Evolutionary conservation across 805 yeast species (phyloP), one percentile per base, ranked within the genome.

Genomic region (Citeromyces matritensis): DNA sequence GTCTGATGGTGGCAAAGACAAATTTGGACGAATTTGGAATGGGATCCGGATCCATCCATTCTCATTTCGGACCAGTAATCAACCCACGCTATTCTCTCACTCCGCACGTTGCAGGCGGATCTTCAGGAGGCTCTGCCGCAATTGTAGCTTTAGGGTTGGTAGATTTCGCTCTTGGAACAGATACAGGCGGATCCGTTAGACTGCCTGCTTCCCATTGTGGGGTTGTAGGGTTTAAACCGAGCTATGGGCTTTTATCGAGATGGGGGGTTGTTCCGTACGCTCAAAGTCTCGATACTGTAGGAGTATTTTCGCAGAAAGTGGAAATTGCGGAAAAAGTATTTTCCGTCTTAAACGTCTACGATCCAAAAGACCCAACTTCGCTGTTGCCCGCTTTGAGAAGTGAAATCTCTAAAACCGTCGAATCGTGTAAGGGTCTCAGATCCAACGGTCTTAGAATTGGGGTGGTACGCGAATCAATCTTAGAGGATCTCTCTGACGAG

Each of bases 11-110:
- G 1, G 98, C 95, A 0, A 91, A 88, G 50, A 67, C 93, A 2
- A 91, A 88, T 42, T 60, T 91, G 69, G 99, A 91, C 55, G 96
- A 91, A 55, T 91, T 91, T 57, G 99, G 95, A 3, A 91, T 91
- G 98, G 99, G 98, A 8, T 74, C 82, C 9, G 64, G 74, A 1
- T 76, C 72, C 9, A 56, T 70, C 2, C 61, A 69, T 41, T 65
- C 79, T 0, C 40, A 43, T 31, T 69, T 53, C 44, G 86, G 85
- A 0, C 61, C 78, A 1, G 63, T 77, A 0, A 35, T 56, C 3
- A 80, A 81, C 42, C 75, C 77, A 9, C 15, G 17, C 6, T 26
- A 26, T 26, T 11, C 29, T 10, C 17, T 26, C 15, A 15, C 29
- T 5, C 11, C 15, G n/a, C 29, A 26, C 19, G 54, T 70, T 2